These are phyloP conservation scores for Histomonas meleagridis DNA, from an alignment of 208 protist genomes.

Conservation along the genomic window DNA sequence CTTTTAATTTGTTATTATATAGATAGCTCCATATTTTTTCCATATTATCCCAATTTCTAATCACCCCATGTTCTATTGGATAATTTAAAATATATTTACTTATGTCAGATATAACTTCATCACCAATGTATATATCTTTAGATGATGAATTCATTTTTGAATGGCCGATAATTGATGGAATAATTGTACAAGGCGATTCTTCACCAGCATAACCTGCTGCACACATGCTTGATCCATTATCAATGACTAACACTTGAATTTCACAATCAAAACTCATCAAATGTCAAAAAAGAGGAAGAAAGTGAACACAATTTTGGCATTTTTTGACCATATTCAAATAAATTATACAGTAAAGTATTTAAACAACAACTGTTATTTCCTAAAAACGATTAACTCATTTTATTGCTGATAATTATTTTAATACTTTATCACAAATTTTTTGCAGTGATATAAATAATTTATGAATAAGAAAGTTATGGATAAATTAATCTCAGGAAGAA, in stretches of 20 bases:
- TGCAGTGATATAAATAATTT: too few species aligned
- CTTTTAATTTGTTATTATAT: slow-evolving; percentile 74
- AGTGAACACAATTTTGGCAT: too few species aligned
- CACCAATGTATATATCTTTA: slow-evolving; percentile 77
- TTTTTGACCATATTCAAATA: too few species aligned
- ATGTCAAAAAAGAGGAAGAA: too few species aligned
- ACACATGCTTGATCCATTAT: not conserved
- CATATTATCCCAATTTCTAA: slow-evolving; percentile 95
- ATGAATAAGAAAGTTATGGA: too few species aligned
- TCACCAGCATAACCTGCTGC: not conserved
- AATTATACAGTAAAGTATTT: too few species aligned
- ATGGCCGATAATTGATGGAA: not conserved
- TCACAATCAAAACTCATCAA: too few species aligned
- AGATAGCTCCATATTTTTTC: slow-evolving; percentile 89
- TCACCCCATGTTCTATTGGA: slow-evolving; percentile 70
- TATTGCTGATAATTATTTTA: too few species aligned
- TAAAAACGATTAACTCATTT: too few species aligned
- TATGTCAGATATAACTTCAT: slow-evolving; percentile 75
- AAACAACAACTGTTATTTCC: too few species aligned
- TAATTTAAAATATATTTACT: slow-evolving; percentile 76
- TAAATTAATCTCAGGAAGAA: too few species aligned
- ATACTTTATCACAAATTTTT: too few species aligned
- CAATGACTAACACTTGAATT: not conserved
- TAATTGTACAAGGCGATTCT: not conserved
- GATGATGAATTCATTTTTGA: not conserved